Evolutionary conservation across 2,329 filamentous ascomycete species (phyloP).

Genomic region (Pseudogymnoascus verrucosus): DNA sequence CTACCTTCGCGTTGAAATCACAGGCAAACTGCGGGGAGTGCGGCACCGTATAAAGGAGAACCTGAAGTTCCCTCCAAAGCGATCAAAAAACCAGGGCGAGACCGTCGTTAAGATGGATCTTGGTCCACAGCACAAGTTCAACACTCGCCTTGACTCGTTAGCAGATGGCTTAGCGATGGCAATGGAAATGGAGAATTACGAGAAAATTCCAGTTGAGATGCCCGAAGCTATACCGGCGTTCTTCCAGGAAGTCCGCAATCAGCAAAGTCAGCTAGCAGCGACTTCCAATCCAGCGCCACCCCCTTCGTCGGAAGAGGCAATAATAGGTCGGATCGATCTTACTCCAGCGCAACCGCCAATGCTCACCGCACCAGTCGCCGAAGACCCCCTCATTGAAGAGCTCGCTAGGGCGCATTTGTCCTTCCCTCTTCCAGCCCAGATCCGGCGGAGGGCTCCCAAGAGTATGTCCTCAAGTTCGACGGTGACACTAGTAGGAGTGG

Average conservation of each 20-base stretch:
- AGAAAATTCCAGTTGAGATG: conserved; percentile 7
- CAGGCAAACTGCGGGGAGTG: neutral
- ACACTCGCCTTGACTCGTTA: conserved; percentile 1
- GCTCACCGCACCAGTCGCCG: neutral
- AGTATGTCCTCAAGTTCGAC: neutral
- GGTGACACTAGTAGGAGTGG: neutral
- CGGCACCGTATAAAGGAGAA: neutral
- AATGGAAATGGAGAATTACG: conserved; percentile 11
- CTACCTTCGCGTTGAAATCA: neutral
- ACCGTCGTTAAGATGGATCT: neutral
- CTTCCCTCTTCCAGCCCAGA: neutral
- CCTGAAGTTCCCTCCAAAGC: neutral
- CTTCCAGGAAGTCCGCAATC: neutral
- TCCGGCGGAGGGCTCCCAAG: neutral
- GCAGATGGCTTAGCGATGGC: conserved; percentile 9
- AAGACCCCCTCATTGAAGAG: neutral
- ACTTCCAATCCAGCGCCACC: neutral
- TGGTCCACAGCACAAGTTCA: neutral
- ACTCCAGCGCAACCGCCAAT: neutral
- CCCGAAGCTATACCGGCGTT: conserved; percentile 7
- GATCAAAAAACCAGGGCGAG: neutral
- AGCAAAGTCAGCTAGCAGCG: neutral
- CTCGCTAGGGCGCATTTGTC: neutral
- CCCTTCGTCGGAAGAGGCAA: neutral
- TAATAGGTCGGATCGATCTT: neutral